Conservation (phyloP, 495 filamentous ascomycete genomes). For the Neurospora sp. region DNA sequence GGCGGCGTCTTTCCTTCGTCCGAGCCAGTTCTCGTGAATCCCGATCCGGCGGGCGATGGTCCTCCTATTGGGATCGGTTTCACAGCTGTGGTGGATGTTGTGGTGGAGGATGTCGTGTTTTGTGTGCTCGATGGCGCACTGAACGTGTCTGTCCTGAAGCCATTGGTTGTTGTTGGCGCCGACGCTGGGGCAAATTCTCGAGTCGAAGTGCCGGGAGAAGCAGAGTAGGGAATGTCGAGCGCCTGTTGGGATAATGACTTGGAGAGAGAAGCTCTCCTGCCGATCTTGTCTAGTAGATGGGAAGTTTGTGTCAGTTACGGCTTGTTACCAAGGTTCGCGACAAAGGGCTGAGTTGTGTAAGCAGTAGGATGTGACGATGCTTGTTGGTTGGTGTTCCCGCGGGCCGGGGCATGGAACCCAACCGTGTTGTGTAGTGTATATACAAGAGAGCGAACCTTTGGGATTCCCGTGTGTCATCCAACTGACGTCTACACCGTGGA, state of each 20-base stretch:
- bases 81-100: slow-evolving; percentile 19
- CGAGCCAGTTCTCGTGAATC: slow-evolving; percentile 18
- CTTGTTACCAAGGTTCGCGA: background rate
- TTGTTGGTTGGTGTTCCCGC: background rate
- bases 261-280: slow-evolving; percentile 6
- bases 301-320: background rate
- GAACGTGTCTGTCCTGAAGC: slow-evolving; percentile 1
- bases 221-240: slow-evolving; percentile 7
- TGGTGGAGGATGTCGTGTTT: background rate
- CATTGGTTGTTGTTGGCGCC: slow-evolving; percentile 1
- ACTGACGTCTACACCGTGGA: slow-evolving; percentile 55
- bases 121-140: background rate
- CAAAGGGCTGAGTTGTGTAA: background rate
- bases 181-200: slow-evolving; percentile 1
- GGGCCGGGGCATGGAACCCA: background rate
- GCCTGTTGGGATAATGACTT: slow-evolving; percentile 15
- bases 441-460: slow-evolving; percentile 31
- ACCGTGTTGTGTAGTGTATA: background rate
- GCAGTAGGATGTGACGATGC: background rate
- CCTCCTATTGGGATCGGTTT: slow-evolving; percentile 16
- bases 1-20: slow-evolving; percentile 24
- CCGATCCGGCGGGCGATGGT: slow-evolving; percentile 6
- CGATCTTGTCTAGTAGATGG: slow-evolving; percentile 11
- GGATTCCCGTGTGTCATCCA: slow-evolving; percentile 50
- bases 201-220: slow-evolving; percentile 1